Percentiles rank a stretch among this genome's conserved stretches.
Evolutionary conservation across 2,329 filamentous ascomycete genomes (phyloP).

Genomic region (Cladophialophora carrionii): DNA sequence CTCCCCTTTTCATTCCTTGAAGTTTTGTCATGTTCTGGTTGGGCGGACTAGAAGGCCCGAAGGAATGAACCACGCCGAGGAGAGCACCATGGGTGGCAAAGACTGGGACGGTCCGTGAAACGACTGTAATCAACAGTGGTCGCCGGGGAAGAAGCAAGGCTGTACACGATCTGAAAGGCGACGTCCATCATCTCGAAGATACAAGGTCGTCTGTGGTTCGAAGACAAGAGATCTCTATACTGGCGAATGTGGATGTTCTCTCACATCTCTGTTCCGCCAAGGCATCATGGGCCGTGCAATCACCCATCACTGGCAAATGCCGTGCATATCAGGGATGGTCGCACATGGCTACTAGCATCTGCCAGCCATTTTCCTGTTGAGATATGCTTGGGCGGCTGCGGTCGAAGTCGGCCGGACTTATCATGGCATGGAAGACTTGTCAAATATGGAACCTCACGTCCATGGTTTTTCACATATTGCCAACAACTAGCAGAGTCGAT

Average conservation of each 20-base stretch:
- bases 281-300: conserved; percentile 5
- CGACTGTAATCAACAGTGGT: background rate
- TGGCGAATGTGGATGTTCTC: conserved; percentile 4
- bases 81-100: background rate
- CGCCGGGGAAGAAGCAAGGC: background rate
- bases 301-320: background rate
- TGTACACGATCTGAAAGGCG: background rate
- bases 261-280: conserved; percentile 8
- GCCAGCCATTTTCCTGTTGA: conserved; percentile 1
- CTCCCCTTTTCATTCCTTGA: conserved; percentile 37
- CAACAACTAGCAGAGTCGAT: conserved; percentile 30
- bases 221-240: conserved; percentile 10
- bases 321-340: conserved; percentile 10
- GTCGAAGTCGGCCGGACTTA: conserved; percentile 14
- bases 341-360: conserved; percentile 6
- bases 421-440: conserved; percentile 20
- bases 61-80: background rate
- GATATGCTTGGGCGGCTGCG: conserved; percentile 4
- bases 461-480: conserved; percentile 20
- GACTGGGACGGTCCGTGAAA: background rate
- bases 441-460: conserved; percentile 18
- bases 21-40: background rate
- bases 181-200: conserved; percentile 2
- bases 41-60: background rate
- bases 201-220: background rate